These are phyloP conservation scores for Botryosphaeria agaves DNA, from an alignment of 2,329 filamentous ascomycete genomes.

Conservation along the genomic window DNA sequence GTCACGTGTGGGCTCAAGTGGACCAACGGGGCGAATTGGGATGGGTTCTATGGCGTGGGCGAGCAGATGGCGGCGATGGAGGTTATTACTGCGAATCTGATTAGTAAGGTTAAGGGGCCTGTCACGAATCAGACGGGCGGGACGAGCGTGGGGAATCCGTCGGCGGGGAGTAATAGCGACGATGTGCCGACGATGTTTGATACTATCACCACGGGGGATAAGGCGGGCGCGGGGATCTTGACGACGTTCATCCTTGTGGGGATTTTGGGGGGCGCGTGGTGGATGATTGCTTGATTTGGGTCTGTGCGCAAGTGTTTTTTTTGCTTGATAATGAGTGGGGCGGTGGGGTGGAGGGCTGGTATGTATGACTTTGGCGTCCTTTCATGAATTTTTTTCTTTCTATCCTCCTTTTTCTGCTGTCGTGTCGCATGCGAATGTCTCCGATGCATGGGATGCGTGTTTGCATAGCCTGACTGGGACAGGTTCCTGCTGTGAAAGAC, in stretches of 20 bases:
- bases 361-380: too few relatives aligned
- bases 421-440: too few relatives aligned
- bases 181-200: slow-evolving; percentile 12
- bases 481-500: too few relatives aligned
- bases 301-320: too few relatives aligned
- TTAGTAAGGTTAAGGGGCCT: slow-evolving; percentile 18
- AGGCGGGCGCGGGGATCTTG: slow-evolving; percentile 48
- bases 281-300: slow-evolving; percentile 35
- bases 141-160: slow-evolving; percentile 29
- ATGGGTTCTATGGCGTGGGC: slow-evolving; percentile 32
- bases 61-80: slow-evolving; percentile 41
- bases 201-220: slow-evolving; percentile 41
- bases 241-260: slow-evolving; percentile 40
- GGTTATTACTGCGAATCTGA: slow-evolving; percentile 28
- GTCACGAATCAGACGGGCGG: slow-evolving; percentile 35
- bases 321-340: too few relatives aligned
- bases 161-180: slow-evolving; percentile 18
- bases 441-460: too few relatives aligned
- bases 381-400: too few relatives aligned
- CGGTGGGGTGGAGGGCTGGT: too few relatives aligned
- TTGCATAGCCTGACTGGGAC: too few relatives aligned
- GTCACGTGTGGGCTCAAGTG: slow-evolving; percentile 28
- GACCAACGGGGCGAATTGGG: slow-evolving; percentile 21
- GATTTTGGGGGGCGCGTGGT: slow-evolving; percentile 37
- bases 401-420: too few relatives aligned